phyloP scores from a whole-genome alignment of 2,329 filamentous ascomycete genomes.

The Elsinoe batatas region DNA sequence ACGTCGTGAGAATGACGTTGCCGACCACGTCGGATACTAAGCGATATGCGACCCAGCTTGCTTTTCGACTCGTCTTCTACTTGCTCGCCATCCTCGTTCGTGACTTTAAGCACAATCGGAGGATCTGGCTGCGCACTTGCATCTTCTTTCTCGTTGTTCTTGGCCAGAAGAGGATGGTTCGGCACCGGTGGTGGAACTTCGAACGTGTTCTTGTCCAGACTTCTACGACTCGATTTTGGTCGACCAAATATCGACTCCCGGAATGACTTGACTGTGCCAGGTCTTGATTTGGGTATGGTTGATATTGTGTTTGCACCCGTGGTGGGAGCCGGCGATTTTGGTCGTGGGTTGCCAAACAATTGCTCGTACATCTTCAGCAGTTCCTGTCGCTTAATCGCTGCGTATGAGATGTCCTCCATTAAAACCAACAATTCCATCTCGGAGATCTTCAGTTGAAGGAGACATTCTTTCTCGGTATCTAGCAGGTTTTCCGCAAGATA shows the following conservation, averaged over 20 bases:
- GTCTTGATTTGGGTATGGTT: constrained; percentile 19
- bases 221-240: constrained; percentile 39
- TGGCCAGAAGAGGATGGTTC: constrained; percentile 13
- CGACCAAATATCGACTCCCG: constrained; percentile 72
- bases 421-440: constrained; percentile 77
- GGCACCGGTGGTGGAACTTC: constrained; percentile 19
- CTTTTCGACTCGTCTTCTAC: constrained; percentile 19
- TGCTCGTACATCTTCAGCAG: constrained; percentile 71
- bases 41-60: constrained; percentile 9
- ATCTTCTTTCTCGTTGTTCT: constrained; percentile 14
- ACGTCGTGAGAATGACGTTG: constrained; percentile 10
- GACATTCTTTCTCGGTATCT: constrained; percentile 69
- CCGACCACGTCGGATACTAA: constrained; percentile 5
- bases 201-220: constrained; percentile 35
- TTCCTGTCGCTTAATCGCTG: constrained; percentile 81
- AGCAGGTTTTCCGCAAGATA: constrained; percentile 67
- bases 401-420: constrained; percentile 70
- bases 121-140: constrained; percentile 24
- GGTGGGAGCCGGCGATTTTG: constrained; percentile 45
- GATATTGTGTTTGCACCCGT: constrained; percentile 17
- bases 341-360: constrained; percentile 59
- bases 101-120: constrained; percentile 68
- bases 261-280: constrained; percentile 39
- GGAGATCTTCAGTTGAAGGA: constrained; percentile 94
- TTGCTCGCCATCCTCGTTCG: constrained; percentile 45